These are phyloP conservation scores for Cynanchum wilfordii DNA, from an alignment of 257 asterid genomes.

Conservation along the genomic window DNA sequence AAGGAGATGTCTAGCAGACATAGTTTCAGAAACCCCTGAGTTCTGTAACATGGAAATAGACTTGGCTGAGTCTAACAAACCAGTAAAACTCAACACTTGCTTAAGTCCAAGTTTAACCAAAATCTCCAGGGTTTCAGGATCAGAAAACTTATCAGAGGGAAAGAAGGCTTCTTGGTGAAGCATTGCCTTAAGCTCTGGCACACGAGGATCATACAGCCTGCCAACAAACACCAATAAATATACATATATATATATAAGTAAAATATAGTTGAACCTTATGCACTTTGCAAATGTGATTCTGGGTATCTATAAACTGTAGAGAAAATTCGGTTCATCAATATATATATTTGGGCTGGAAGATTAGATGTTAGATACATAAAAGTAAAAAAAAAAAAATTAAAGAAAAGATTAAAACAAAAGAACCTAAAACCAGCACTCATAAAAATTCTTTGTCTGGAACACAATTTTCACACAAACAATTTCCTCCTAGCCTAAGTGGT, in stretches of 20 bases:
- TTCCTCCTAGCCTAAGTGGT: not conserved
- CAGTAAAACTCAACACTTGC: conserved; percentile 58
- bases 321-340: not conserved
- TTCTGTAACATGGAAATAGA: conserved; percentile 64
- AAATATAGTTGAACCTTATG: not conserved
- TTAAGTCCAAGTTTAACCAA: conserved; percentile 71
- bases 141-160: conserved; percentile 70
- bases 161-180: conserved; percentile 67
- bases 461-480: not conserved
- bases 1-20: conserved; percentile 59
- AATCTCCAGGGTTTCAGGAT: conserved; percentile 60
- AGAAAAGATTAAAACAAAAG: not conserved
- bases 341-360: too few species aligned
- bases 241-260: conserved; percentile 10
- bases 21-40: conserved; percentile 46
- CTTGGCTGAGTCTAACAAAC: conserved; percentile 85
- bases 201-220: conserved; percentile 96
- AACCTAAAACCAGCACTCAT: not conserved
- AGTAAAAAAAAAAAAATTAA: too few species aligned
- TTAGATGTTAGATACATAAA: not conserved
- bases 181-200: conserved; percentile 54
- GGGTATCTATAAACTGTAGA: not conserved
- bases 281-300: not conserved
- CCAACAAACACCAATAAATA: conserved; percentile 12
- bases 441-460: not conserved